Evolutionary conservation across 78 protist genomes (phyloP).

Genomic region (Dictyostelium capitatum): DNA sequence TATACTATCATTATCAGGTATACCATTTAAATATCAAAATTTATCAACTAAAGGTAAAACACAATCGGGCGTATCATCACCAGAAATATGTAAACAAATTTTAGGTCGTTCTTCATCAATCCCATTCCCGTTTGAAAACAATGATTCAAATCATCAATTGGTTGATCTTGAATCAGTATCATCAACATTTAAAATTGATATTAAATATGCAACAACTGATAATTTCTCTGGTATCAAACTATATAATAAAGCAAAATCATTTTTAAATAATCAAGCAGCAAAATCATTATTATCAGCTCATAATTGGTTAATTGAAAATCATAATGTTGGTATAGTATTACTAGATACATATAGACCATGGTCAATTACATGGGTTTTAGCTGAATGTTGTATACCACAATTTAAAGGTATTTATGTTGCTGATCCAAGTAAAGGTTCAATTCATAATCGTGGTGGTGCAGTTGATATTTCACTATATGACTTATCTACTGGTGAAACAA

Average conservation of each 20-base stretch:
- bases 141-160: not conserved
- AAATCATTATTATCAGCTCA: slow-evolving; percentile 30
- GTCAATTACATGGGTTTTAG: slow-evolving; percentile 62
- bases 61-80: slow-evolving; percentile 23
- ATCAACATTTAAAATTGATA: slow-evolving; percentile 20
- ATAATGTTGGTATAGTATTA: slow-evolving; percentile 41
- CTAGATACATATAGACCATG: slow-evolving; percentile 68
- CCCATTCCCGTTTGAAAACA: slow-evolving; percentile 11
- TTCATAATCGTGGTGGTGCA: slow-evolving; percentile 78
- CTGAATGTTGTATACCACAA: not conserved
- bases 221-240: slow-evolving; percentile 44
- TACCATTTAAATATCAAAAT: slow-evolving; percentile 6
- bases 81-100: not conserved
- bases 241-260: slow-evolving; percentile 22
- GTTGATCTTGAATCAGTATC: slow-evolving; percentile 43
- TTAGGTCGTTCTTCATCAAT: slow-evolving; percentile 17
- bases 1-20: slow-evolving; percentile 6
- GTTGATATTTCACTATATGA: slow-evolving; percentile 47
- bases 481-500: not conserved
- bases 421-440: slow-evolving; percentile 38
- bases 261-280: slow-evolving; percentile 35
- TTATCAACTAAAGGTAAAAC: slow-evolving; percentile 1
- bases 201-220: slow-evolving; percentile 54
- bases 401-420: slow-evolving; percentile 64
- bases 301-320: slow-evolving; percentile 33